A percentile compares a stretch with the other conserved stretches of the same genome.
phyloP scores from a whole-genome alignment of 768 basidiomycete genomes.

The Pleurotus citrinopileatus region DNA sequence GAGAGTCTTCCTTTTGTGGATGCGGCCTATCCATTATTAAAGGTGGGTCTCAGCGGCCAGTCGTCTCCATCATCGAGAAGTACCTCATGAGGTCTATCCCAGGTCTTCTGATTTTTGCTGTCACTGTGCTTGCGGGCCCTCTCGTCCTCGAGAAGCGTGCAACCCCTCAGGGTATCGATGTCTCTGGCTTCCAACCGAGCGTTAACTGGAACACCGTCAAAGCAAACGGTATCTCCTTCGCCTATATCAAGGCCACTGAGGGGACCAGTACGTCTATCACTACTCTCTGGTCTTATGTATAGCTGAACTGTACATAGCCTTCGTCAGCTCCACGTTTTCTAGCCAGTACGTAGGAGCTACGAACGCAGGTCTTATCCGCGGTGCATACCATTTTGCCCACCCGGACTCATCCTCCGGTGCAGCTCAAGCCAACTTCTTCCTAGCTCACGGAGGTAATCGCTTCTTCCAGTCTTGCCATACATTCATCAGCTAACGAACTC shows the following conservation, averaged over 20 bases:
- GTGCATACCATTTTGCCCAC: slow-evolving; percentile 61
- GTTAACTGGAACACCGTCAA: slow-evolving; percentile 53
- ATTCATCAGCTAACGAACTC: neutral
- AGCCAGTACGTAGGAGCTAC: slow-evolving; percentile 56
- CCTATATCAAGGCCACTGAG: slow-evolving; percentile 69
- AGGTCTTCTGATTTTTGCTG: too few species aligned
- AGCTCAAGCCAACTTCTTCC: slow-evolving; percentile 56
- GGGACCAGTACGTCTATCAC: slow-evolving; percentile 38
- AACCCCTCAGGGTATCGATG: slow-evolving; percentile 49
- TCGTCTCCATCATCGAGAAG: too few species aligned
- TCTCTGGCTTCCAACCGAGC: slow-evolving; percentile 46
- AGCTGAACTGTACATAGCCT: slow-evolving; percentile 23
- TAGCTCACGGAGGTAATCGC: slow-evolving; percentile 42
- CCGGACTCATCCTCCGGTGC: slow-evolving; percentile 55
- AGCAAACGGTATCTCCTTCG: slow-evolving; percentile 50
- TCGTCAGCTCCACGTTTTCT: slow-evolving; percentile 39
- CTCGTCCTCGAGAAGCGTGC: slow-evolving; percentile 28
- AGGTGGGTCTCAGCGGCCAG: too few species aligned
- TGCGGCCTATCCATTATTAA: too few species aligned
- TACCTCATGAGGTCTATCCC: too few species aligned
- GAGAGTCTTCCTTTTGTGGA: too few species aligned
- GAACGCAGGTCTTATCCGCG: slow-evolving; percentile 55
- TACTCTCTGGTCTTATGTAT: neutral
- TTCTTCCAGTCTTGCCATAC: neutral
- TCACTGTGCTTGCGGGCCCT: too few species aligned